Percentiles rank a stretch among this genome's conserved stretches.
Evolutionary conservation across 1,139 yeast species (phyloP).

Genomic region (Hemisphaericaspora xylanilytica): DNA sequence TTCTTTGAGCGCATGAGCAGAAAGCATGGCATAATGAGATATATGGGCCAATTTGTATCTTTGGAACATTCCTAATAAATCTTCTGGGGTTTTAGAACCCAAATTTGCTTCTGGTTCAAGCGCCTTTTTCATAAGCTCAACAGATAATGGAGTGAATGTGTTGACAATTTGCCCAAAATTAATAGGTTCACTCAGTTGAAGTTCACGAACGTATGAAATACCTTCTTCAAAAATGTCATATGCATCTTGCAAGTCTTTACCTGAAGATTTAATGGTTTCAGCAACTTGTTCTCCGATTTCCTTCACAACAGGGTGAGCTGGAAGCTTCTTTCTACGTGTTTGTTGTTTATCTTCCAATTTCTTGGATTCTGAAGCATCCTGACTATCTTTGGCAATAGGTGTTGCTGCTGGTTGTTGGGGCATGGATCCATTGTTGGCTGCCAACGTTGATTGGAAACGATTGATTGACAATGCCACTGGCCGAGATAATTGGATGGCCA

Average conservation of each 20-base stretch:
- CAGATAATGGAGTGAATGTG: slow-evolving; percentile 28
- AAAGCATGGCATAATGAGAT: slow-evolving; percentile 30
- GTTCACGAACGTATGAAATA: slow-evolving; percentile 36
- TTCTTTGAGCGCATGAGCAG: slow-evolving; percentile 16
- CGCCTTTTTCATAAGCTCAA: slow-evolving; percentile 23
- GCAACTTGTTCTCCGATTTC: slow-evolving; percentile 36
- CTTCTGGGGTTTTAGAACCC: slow-evolving; percentile 19
- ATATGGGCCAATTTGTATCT: slow-evolving; percentile 32
- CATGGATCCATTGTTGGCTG: slow-evolving; percentile 3
- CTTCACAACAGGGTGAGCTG: slow-evolving; percentile 25
- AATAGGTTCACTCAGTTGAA: slow-evolving; percentile 35
- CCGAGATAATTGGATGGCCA: slow-evolving; percentile 9
- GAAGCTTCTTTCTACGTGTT: not conserved
- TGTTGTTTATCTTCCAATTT: not conserved
- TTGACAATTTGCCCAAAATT: slow-evolving; percentile 23
- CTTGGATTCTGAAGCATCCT: not conserved
- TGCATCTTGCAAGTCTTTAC: slow-evolving; percentile 27
- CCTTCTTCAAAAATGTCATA: slow-evolving; percentile 45
- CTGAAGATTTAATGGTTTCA: slow-evolving; percentile 21
- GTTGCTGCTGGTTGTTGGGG: slow-evolving; percentile 6
- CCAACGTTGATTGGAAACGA: slow-evolving; percentile 17
- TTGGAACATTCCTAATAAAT: slow-evolving; percentile 28
- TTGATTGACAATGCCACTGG: slow-evolving; percentile 10
- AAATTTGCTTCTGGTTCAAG: slow-evolving; percentile 13
- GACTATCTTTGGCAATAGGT: too few relatives aligned